These are phyloP conservation scores for Aureobasidium sp. DNA, from an alignment of 2,329 filamentous ascomycete genomes.

Conservation along the genomic window DNA sequence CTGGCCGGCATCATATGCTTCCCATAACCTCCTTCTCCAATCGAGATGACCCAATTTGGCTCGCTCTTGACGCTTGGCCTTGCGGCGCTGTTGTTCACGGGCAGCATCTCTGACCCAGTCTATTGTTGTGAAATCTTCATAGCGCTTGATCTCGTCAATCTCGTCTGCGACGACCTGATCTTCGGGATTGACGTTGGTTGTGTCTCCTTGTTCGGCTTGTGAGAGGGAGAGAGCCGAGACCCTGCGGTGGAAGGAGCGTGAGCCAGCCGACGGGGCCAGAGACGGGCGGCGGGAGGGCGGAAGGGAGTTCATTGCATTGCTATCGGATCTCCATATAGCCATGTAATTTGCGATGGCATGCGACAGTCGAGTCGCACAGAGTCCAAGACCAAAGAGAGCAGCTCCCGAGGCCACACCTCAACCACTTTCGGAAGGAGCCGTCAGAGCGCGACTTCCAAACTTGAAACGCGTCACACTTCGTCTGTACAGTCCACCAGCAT, in stretches of 20 bases:
- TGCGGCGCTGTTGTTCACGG: slow-evolving; percentile 77
- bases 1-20: slow-evolving; percentile 92
- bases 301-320: slow-evolving; percentile 2
- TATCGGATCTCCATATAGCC: neutral
- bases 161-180: slow-evolving; percentile 81
- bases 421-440: slow-evolving; percentile 8
- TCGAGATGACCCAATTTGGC: slow-evolving; percentile 63
- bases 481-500: neutral
- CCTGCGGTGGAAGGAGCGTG: slow-evolving; percentile 53
- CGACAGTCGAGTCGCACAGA: neutral
- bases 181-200: slow-evolving; percentile 45
- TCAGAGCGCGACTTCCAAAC: slow-evolving; percentile 1
- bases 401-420: neutral
- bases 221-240: slow-evolving; percentile 64
- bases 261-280: slow-evolving; percentile 44
- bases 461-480: slow-evolving; percentile 2
- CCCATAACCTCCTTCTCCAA: slow-evolving; percentile 74
- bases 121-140: slow-evolving; percentile 96
- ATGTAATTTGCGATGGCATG: neutral
- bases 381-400: neutral
- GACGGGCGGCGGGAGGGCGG: slow-evolving; percentile 34
- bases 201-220: slow-evolving; percentile 54
- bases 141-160: slow-evolving; percentile 95
- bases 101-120: slow-evolving; percentile 99
- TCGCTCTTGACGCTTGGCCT: slow-evolving; percentile 64